Conservation (phyloP, 75 land plant genomes). For the Sequoia sempervirens region DNA sequence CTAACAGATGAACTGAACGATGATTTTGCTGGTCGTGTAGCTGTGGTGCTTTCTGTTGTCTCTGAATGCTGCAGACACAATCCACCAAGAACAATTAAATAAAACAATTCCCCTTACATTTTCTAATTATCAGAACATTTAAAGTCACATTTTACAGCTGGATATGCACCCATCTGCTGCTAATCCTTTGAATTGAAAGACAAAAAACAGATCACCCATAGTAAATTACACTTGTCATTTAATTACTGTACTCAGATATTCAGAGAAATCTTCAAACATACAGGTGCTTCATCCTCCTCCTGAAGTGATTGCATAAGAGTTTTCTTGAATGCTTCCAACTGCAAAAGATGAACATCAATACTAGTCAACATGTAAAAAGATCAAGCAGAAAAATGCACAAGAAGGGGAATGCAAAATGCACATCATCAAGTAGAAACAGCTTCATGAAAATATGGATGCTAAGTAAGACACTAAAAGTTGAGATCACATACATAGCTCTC, state of each 20-base stretch:
- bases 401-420: background rate
- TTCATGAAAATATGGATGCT: background rate
- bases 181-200: too few relatives aligned
- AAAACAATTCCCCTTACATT: too few relatives aligned
- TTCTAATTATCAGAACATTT: too few relatives aligned
- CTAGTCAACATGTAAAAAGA: background rate
- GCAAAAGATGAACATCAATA: conserved; percentile 18
- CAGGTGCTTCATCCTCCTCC: conserved; percentile 48
- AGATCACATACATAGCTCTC: background rate
- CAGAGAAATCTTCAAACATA: too few relatives aligned
- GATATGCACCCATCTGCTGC: too few relatives aligned
- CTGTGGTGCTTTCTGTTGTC: background rate
- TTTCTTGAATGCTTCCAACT: conserved; percentile 70
- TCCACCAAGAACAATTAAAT: too few relatives aligned
- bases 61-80: too few relatives aligned
- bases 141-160: too few relatives aligned
- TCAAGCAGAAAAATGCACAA: background rate
- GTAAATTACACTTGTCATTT: too few relatives aligned
- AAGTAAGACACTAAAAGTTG: background rate
- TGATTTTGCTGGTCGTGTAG: background rate
- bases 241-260: too few relatives aligned
- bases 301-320: conserved; percentile 72
- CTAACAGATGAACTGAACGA: conserved; percentile 1
- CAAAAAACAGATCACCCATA: too few relatives aligned
- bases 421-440: background rate